These are phyloP conservation scores for Tuber aestivum DNA, from an alignment of 495 filamentous ascomycete genomes.

Conservation along the genomic window DNA sequence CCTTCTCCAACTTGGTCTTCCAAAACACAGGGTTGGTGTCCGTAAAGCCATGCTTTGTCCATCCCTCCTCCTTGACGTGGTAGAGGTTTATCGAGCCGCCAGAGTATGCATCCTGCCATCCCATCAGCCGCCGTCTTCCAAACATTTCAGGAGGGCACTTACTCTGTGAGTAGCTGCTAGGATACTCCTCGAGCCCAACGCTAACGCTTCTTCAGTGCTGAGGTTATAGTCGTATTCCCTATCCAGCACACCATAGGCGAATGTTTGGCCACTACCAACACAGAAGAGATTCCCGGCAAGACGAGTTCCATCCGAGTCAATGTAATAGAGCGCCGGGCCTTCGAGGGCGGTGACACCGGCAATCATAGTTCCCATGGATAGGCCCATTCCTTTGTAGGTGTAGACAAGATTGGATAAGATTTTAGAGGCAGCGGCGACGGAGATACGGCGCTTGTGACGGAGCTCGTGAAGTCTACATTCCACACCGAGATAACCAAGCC, in stretches of 20 bases:
- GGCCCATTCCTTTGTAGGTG: slow-evolving; percentile 93
- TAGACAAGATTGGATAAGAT: slow-evolving; percentile 98
- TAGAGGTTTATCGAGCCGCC: slow-evolving; percentile 98
- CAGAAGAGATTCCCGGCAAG: slow-evolving; percentile 93
- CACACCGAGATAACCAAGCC: slow-evolving; percentile 97
- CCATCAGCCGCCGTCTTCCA: slow-evolving; percentile 9
- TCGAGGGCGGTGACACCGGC: slow-evolving; percentile 94
- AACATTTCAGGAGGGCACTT: background rate
- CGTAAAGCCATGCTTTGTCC: slow-evolving; percentile 96
- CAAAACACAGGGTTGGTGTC: slow-evolving; percentile 97
- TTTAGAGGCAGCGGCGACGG: slow-evolving; percentile 93
- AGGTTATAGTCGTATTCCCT: slow-evolving; percentile 89
- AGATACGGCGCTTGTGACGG: slow-evolving; percentile 96
- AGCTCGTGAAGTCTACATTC: slow-evolving; percentile 99
- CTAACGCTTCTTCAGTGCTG: slow-evolving; percentile 75
- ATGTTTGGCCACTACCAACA: slow-evolving; percentile 95
- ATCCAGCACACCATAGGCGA: slow-evolving; percentile 96
- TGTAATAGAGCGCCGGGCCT: slow-evolving; percentile 96
- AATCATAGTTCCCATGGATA: slow-evolving; percentile 99
- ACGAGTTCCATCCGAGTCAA: slow-evolving; percentile 93
- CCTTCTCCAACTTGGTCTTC: slow-evolving; percentile 96
- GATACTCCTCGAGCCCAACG: slow-evolving; percentile 83
- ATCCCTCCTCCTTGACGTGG: slow-evolving; percentile 96
- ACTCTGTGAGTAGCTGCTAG: slow-evolving; percentile 88
- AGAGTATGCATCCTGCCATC: slow-evolving; percentile 74